Evolutionary conservation across 73 alveolate species (phyloP).

Genomic region (Diophrys sp.): DNA sequence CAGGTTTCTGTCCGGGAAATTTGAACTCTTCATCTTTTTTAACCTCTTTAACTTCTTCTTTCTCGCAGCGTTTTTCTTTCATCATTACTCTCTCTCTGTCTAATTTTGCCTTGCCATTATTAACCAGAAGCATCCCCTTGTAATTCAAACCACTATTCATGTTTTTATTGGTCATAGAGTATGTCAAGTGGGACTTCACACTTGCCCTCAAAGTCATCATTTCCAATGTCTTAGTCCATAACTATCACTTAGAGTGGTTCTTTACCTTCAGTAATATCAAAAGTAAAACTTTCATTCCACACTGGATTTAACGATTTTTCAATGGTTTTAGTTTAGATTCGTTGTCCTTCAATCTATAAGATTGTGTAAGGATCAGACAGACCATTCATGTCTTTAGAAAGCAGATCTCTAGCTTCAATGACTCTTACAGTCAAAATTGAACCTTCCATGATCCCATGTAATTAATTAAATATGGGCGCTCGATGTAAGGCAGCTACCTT

Average conservation of each 20-base stretch:
- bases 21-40: neutral
- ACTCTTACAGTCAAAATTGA: conserved; percentile 53
- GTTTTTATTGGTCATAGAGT: conserved; percentile 54
- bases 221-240: conserved; percentile 48
- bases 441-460: conserved; percentile 68
- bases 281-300: conserved; percentile 72
- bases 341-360: conserved; percentile 48
- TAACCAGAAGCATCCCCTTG: conserved; percentile 10
- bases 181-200: conserved; percentile 28
- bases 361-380: conserved; percentile 66
- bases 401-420: conserved; percentile 63
- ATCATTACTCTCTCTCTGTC: too few species aligned
- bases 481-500: neutral
- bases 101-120: neutral
- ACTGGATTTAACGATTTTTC: conserved; percentile 50
- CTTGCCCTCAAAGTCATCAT: conserved; percentile 67
- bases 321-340: conserved; percentile 46
- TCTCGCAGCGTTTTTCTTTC: too few species aligned
- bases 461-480: neutral
- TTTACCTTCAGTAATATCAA: conserved; percentile 50
- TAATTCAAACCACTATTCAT: conserved; percentile 58
- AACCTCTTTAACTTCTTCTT: too few species aligned
- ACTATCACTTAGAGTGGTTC: conserved; percentile 46
- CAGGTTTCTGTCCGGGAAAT: too few species aligned
- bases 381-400: conserved; percentile 66